Percentiles rank a stretch among this genome's conserved stretches.
phyloP scores from a whole-genome alignment of 2,329 filamentous ascomycete genomes.

The Coniella lustricola region DNA sequence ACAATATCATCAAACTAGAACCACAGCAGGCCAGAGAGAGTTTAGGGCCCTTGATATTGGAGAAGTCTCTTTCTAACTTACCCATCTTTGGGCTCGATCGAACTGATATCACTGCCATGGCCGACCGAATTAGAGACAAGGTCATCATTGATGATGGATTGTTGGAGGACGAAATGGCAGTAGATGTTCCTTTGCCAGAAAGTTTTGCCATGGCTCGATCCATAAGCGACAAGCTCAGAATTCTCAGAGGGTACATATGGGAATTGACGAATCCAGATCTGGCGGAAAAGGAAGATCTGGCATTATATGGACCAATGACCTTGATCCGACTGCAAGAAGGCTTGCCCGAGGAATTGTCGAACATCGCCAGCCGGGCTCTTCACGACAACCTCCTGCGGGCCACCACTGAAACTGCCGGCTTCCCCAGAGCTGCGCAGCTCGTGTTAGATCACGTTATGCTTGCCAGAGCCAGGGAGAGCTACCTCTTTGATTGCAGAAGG shows the following conservation, averaged over 20 bases:
- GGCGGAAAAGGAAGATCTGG: slow-evolving; percentile 19
- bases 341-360: slow-evolving; percentile 6
- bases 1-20: slow-evolving; percentile 53
- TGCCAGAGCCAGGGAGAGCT: slow-evolving; percentile 53
- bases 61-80: slow-evolving; percentile 45
- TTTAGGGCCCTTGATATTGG: slow-evolving; percentile 46
- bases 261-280: neutral
- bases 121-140: slow-evolving; percentile 34
- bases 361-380: slow-evolving; percentile 44
- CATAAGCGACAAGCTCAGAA: slow-evolving; percentile 42
- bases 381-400: slow-evolving; percentile 48
- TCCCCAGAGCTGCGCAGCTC: slow-evolving; percentile 44
- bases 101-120: slow-evolving; percentile 33
- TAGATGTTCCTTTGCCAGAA: slow-evolving; percentile 29
- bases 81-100: slow-evolving; percentile 51
- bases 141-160: slow-evolving; percentile 26
- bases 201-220: slow-evolving; percentile 35
- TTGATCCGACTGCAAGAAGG: slow-evolving; percentile 1
- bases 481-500: slow-evolving; percentile 55
- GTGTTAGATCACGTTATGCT: slow-evolving; percentile 53
- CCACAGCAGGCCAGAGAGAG: slow-evolving; percentile 44
- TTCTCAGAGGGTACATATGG: slow-evolving; percentile 31
- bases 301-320: slow-evolving; percentile 22
- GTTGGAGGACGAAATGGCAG: slow-evolving; percentile 32
- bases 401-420: slow-evolving; percentile 36